Percentiles rank a stretch among this genome's conserved stretches.
Conservation (phyloP, 1,284 basidiomycete genomes). For the Phellopilus nigrolimitatus region DNA sequence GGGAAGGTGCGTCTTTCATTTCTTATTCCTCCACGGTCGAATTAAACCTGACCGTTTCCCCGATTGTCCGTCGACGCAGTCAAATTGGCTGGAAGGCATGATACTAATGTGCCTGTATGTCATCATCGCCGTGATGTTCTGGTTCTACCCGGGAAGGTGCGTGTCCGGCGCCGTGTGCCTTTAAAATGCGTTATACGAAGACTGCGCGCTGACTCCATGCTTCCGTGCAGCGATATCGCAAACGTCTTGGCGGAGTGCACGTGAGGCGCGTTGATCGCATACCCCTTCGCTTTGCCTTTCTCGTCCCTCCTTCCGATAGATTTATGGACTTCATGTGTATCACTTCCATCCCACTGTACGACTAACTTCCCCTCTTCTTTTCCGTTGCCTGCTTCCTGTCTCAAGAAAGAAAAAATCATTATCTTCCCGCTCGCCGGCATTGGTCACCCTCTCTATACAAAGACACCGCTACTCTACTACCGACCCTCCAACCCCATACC, state of each 20-base stretch:
- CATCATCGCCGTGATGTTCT: constrained; percentile 59
- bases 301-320: too few species aligned
- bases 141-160: constrained; percentile 53
- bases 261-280: too few species aligned
- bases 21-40: background rate
- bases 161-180: background rate
- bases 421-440: too few species aligned
- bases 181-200: background rate
- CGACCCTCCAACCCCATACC: too few species aligned
- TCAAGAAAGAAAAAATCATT: too few species aligned
- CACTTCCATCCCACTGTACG: too few species aligned
- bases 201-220: background rate
- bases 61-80: constrained; percentile 24
- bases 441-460: too few species aligned
- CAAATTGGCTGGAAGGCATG: constrained; percentile 58
- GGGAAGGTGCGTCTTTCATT: constrained; percentile 36
- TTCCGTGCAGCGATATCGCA: constrained; percentile 8
- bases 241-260: constrained; percentile 13
- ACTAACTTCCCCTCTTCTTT: too few species aligned
- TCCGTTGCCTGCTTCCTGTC: too few species aligned
- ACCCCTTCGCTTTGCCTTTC: too few species aligned
- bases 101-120: constrained; percentile 56
- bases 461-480: too few species aligned
- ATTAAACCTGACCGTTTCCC: background rate
- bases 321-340: too few species aligned